Evolutionary conservation across 352 stramenopile species (phyloP).

Genomic region (Phytophthora hybrid): DNA sequence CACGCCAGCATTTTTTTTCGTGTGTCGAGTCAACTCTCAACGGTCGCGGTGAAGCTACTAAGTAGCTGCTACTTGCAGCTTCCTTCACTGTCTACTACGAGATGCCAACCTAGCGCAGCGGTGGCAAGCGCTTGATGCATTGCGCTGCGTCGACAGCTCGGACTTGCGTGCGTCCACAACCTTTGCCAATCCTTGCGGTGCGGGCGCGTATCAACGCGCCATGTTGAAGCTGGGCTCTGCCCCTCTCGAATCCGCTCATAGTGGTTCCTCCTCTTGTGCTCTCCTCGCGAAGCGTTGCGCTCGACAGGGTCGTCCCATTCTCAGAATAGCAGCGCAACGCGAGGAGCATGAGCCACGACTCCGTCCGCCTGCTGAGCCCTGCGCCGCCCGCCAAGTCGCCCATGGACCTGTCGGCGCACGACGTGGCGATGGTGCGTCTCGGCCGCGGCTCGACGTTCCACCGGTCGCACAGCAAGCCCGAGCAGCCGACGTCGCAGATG

Average conservation of each 20-base stretch:
- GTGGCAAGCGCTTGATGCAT: not conserved
- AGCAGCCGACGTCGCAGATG: slow-evolving; percentile 70
- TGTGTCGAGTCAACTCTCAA: slow-evolving; percentile 1
- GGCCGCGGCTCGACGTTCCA: slow-evolving; percentile 45
- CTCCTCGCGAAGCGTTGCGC: slow-evolving; percentile 12
- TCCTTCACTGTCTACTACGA: not conserved
- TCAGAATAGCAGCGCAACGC: slow-evolving; percentile 13
- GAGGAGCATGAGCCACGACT: slow-evolving; percentile 22
- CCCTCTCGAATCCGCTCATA: slow-evolving; percentile 7
- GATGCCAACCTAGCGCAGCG: not conserved
- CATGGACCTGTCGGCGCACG: slow-evolving; percentile 37
- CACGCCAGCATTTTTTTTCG: slow-evolving; percentile 8
- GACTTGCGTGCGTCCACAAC: slow-evolving; percentile 8
- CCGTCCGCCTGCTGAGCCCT: slow-evolving; percentile 24
- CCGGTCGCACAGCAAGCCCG: slow-evolving; percentile 61
- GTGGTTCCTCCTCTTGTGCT: not conserved
- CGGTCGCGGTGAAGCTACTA: not conserved
- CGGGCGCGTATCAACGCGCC: slow-evolving; percentile 21
- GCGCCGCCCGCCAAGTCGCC: slow-evolving; percentile 35
- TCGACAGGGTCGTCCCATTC: slow-evolving; percentile 15
- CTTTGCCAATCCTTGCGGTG: slow-evolving; percentile 16
- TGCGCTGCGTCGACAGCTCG: not conserved
- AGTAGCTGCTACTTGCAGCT: no score
- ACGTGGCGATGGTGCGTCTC: slow-evolving; percentile 44
- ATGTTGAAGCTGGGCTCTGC: slow-evolving; percentile 18